Evolutionary conservation across 2,329 filamentous ascomycete species (phyloP).

Genomic region (Xylogone sp.): DNA sequence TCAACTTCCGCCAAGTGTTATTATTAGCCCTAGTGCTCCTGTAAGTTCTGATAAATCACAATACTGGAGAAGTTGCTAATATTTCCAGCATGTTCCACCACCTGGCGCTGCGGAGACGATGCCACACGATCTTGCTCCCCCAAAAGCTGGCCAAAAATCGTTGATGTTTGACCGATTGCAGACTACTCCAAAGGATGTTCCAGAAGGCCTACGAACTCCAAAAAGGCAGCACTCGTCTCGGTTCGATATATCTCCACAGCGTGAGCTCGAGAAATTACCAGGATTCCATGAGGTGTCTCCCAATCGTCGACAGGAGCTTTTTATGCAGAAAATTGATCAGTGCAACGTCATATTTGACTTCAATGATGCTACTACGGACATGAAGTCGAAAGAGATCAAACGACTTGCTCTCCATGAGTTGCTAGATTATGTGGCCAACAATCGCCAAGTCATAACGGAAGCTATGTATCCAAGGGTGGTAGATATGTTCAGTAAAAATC

Average conservation of each 20-base stretch:
- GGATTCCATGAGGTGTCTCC: slow-evolving; percentile 97
- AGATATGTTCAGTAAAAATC: slow-evolving; percentile 98
- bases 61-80: slow-evolving; percentile 2
- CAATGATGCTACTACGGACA: slow-evolving; percentile 95
- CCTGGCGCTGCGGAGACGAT: slow-evolving; percentile 95
- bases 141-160: slow-evolving; percentile 87
- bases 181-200: slow-evolving; percentile 92
- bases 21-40: slow-evolving; percentile 92
- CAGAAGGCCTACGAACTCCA: slow-evolving; percentile 90
- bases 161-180: slow-evolving; percentile 85
- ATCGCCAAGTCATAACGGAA: slow-evolving; percentile 96
- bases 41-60: slow-evolving; percentile 49
- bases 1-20: slow-evolving; percentile 75
- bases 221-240: slow-evolving; percentile 96
- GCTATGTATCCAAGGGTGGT: slow-evolving; percentile 98
- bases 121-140: slow-evolving; percentile 93
- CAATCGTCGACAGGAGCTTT: slow-evolving; percentile 90
- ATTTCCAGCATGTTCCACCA: slow-evolving; percentile 75
- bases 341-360: slow-evolving; percentile 99
- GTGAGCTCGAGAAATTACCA: slow-evolving; percentile 93
- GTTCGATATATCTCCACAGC: slow-evolving; percentile 95
- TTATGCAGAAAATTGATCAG: slow-evolving; percentile 99
- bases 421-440: slow-evolving; percentile 97
- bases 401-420: slow-evolving; percentile 91
- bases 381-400: slow-evolving; percentile 99